A percentile compares a stretch with the other conserved stretches of the same genome.
Conservation (phyloP, 371 early-diverging fungal genomes). For the Zychaea mexicana region DNA sequence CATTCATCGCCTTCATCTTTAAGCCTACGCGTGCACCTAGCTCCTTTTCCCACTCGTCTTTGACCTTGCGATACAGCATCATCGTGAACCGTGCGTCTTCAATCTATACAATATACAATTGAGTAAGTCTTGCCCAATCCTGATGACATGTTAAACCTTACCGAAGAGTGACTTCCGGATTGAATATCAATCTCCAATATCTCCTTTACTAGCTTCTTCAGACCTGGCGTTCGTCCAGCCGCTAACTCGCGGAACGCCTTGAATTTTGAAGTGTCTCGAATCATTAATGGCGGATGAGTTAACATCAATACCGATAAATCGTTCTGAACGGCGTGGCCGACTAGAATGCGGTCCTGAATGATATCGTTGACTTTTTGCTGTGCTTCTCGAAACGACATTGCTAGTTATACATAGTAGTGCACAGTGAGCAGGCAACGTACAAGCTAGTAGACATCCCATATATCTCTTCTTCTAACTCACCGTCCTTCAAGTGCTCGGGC, state of each 20-base stretch:
- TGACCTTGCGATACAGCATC: constrained; percentile 81
- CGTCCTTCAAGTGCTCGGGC: constrained; percentile 67
- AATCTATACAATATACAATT: constrained; percentile 52
- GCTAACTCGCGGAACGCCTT: constrained; percentile 69
- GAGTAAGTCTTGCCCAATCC: too few species aligned
- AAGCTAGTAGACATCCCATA: background rate
- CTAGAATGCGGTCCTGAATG: constrained; percentile 79
- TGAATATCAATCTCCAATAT: constrained; percentile 83
- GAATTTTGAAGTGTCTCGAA: constrained; percentile 87
- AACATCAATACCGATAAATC: constrained; percentile 83
- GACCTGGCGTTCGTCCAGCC: constrained; percentile 71
- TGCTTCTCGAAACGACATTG: constrained; percentile 72
- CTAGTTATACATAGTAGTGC: constrained; percentile 34
- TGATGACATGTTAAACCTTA: constrained; percentile 32
- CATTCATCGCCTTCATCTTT: constrained; percentile 19
- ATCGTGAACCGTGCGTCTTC: constrained; percentile 93
- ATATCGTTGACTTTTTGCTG: constrained; percentile 78
- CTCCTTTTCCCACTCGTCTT: constrained; percentile 81
- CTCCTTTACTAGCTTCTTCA: constrained; percentile 77
- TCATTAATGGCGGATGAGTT: constrained; percentile 74
- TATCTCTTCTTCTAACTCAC: constrained; percentile 21
- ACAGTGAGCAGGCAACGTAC: too few species aligned
- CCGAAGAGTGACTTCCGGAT: constrained; percentile 88
- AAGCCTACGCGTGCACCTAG: constrained; percentile 32
- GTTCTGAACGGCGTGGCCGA: constrained; percentile 91